Conservation (phyloP, 176 grass and related monocot genomes). For the Eleusine coracana region DNA sequence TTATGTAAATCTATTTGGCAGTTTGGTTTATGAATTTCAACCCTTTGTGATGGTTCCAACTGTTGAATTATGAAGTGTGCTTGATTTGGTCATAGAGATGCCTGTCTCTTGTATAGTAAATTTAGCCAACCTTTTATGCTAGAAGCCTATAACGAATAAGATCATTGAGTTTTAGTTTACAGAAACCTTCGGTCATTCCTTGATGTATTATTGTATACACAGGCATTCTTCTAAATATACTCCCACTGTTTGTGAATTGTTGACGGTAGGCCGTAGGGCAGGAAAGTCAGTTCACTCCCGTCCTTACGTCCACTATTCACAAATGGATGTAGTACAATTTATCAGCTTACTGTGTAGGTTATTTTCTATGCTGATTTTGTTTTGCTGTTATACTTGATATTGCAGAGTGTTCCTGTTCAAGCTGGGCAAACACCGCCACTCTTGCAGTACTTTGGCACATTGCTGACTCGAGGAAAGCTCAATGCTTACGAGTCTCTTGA, state of each 20-base stretch:
- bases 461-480: slow-evolving; percentile 92
- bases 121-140: slow-evolving; percentile 20
- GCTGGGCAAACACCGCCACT: slow-evolving; percentile 89
- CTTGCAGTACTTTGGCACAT: slow-evolving; percentile 84
- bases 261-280: neutral
- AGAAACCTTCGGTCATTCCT: neutral
- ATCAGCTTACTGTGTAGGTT: neutral
- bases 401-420: slow-evolving; percentile 94
- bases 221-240: neutral
- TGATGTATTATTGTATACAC: neutral
- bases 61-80: neutral
- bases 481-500: slow-evolving; percentile 89
- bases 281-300: neutral
- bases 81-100: neutral
- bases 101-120: neutral
- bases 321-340: neutral
- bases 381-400: slow-evolving; percentile 6
- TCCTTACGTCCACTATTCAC: neutral
- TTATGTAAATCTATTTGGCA: neutral
- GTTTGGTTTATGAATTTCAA: neutral
- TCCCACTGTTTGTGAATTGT: neutral
- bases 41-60: neutral
- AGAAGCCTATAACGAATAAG: slow-evolving; percentile 41
- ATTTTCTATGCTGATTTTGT: neutral
- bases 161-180: neutral